Base-by-base conservation (phyloP, 805 yeast species). In the Wickerhamomyces chaumierensis region DNA sequence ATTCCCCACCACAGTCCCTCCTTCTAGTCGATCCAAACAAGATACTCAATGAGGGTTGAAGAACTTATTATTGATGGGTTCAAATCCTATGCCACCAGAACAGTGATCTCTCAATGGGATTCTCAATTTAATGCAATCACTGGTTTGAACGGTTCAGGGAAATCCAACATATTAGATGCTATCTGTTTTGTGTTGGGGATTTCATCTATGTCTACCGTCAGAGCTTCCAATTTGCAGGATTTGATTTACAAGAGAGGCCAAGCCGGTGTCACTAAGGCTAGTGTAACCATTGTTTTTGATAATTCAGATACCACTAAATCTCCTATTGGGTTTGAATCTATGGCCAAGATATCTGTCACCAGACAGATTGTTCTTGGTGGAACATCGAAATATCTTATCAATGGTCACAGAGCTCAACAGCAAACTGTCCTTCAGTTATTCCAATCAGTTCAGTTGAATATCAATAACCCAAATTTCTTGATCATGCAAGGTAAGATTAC, bases 401-500 rank as follows among this genome's bases (percentile, higher is more conserved):
- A 92, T 60, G 98, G 98, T 27, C 96, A 87, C 58, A 77, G 94
- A 45, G 96, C 96, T 0, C 95, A 88, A 52, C 97, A 88, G 54
- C 92, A 81, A 48, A 82, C 92, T 11, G 96, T 92, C 2, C 69
- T 87, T 40, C 88, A 81, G 49, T 62, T 94, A 38, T 88, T 94
- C 57, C 97, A 90, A 58, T 81, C 94, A 15, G 95, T 94, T 18
- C 98, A 92, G 61, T 71, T 92, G 45, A 92, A 92, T 55, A 90
- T 92, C 58, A 92, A 92, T 58, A 92, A 90, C 55, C 98, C 99
- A 25, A 92, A 92, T 57, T 92, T 92, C 61, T 69, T 92, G 49
- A 92, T 92, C 53, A 92, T 94, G 98, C 99, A 92, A 62, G 99
- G 99, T 43, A 85, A 87, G 56, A 92, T 94, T 62, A 94, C 98